Percentiles rank a stretch among this genome's conserved stretches.
phyloP scores from a whole-genome alignment of 441 rosid genomes.

The Adansonia grandidieri region DNA sequence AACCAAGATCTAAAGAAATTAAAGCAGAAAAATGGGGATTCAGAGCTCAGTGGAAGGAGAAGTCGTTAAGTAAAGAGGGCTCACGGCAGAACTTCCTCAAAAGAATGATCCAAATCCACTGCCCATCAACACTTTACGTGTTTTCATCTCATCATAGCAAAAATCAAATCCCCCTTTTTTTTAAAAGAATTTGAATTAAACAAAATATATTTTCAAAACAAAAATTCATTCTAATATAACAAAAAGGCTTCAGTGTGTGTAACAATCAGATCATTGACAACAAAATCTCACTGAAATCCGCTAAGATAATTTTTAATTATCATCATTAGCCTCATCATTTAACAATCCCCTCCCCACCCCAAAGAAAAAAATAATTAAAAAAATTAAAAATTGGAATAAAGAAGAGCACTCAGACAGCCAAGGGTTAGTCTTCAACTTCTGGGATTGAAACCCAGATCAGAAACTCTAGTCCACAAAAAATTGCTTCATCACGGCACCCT shows the following conservation, averaged over 20 bases:
- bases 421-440: slow-evolving; percentile 90
- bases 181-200: too few relatives aligned
- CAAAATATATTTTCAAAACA: not conserved
- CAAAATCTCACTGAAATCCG: slow-evolving; percentile 96
- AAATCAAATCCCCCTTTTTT: not conserved
- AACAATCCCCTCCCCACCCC: not conserved
- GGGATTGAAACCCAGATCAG: slow-evolving; percentile 68
- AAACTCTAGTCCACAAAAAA: slow-evolving; percentile 96
- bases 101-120: slow-evolving; percentile 55
- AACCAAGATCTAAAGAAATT: too few relatives aligned
- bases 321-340: slow-evolving; percentile 62
- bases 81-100: slow-evolving; percentile 60
- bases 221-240: not conserved
- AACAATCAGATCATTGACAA: slow-evolving; percentile 86
- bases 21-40: not conserved
- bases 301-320: slow-evolving; percentile 67
- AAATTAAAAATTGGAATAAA: not conserved
- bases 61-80: slow-evolving; percentile 68
- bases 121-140: slow-evolving; percentile 64
- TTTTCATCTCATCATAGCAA: slow-evolving; percentile 72
- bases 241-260: slow-evolving; percentile 77
- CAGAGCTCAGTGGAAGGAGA: slow-evolving; percentile 97
- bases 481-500: slow-evolving; percentile 69
- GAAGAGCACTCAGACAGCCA: slow-evolving; percentile 95
- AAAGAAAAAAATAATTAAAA: not conserved